These are phyloP conservation scores for Saturnispora bothae DNA, from an alignment of 805 yeast species.

Conservation along the genomic window DNA sequence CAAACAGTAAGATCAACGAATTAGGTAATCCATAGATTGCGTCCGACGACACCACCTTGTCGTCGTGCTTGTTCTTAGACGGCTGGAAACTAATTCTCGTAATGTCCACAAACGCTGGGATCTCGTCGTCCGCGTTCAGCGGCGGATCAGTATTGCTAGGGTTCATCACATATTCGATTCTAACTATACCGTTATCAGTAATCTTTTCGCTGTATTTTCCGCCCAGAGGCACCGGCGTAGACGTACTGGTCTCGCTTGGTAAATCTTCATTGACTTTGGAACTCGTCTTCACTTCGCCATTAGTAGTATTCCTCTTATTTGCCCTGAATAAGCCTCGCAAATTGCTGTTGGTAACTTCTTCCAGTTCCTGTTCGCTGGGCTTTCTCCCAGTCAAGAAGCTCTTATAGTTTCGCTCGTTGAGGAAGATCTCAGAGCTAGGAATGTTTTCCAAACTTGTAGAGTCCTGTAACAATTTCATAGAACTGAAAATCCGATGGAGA, in stretches of 20 bases:
- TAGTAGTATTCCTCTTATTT: conserved; percentile 1
- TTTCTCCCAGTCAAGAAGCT: conserved; percentile 25
- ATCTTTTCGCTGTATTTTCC: conserved; percentile 34
- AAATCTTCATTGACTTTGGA: conserved; percentile 5
- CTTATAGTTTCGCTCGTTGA: conserved; percentile 27
- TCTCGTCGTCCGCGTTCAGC: conserved; percentile 12
- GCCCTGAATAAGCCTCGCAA: conserved; percentile 20
- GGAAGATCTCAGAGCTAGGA: conserved; percentile 25
- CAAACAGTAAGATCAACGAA: conserved; percentile 60
- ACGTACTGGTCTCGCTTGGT: conserved; percentile 1
- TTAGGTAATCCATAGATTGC: conserved; percentile 80
- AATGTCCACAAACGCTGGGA: conserved; percentile 34
- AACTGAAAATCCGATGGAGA: conserved; percentile 68
- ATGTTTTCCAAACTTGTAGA: conserved; percentile 45
- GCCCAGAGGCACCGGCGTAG: conserved; percentile 7
- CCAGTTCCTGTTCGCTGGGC: conserved; percentile 20
- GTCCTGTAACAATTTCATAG: conserved; percentile 66
- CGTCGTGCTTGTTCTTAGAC: conserved; percentile 35
- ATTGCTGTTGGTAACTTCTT: conserved; percentile 16
- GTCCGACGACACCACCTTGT: conserved; percentile 59
- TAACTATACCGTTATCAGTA: conserved; percentile 36
- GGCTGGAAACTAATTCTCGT: conserved; percentile 32
- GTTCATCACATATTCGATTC: conserved; percentile 34
- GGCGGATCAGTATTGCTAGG: conserved; percentile 15
- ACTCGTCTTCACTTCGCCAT: conserved; percentile 4